A percentile compares a stretch with the other conserved stretches of the same genome.
Evolutionary conservation across 2,329 filamentous ascomycete genomes (phyloP).

Genomic region (Beauveria rudraprayagi): DNA sequence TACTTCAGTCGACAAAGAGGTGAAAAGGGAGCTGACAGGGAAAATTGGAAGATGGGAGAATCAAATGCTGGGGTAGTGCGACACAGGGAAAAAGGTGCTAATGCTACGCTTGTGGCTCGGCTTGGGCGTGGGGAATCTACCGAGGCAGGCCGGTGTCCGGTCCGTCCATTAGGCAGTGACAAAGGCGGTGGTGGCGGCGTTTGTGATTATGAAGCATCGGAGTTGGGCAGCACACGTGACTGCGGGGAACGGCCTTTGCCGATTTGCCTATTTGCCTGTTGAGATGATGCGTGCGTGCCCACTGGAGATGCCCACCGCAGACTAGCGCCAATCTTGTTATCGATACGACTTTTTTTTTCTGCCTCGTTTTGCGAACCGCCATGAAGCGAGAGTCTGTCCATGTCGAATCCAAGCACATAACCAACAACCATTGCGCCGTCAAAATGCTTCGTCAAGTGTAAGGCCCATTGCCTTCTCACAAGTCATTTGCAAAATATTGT

Average conservation of each 20-base stretch:
- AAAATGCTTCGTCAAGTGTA: constrained; percentile 45
- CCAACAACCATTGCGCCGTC: constrained; percentile 11
- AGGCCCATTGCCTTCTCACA: constrained; percentile 12
- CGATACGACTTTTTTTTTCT: constrained; percentile 26
- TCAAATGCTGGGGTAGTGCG: not conserved
- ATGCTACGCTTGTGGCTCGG: constrained; percentile 12
- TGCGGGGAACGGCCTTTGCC: constrained; percentile 19
- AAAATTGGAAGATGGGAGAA: constrained; percentile 3
- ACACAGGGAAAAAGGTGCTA: constrained; percentile 3
- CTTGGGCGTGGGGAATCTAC: constrained; percentile 15
- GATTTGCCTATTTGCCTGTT: constrained; percentile 8
- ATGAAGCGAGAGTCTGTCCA: not conserved
- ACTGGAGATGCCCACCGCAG: not conserved
- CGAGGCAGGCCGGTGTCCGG: constrained; percentile 16
- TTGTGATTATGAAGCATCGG: constrained; percentile 5
- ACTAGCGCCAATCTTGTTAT: constrained; percentile 19
- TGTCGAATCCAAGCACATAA: constrained; percentile 6
- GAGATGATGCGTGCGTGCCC: not conserved
- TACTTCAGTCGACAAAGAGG: not conserved
- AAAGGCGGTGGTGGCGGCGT: not conserved
- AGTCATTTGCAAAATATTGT: not conserved
- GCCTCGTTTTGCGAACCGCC: constrained; percentile 13
- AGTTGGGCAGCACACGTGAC: constrained; percentile 25
- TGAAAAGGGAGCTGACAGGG: not conserved
- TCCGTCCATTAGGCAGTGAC: constrained; percentile 1